Percentiles rank a stretch among this genome's conserved stretches.
phyloP scores from a whole-genome alignment of 1,139 yeast species.

The Geotrichum citri-aurantii region DNA sequence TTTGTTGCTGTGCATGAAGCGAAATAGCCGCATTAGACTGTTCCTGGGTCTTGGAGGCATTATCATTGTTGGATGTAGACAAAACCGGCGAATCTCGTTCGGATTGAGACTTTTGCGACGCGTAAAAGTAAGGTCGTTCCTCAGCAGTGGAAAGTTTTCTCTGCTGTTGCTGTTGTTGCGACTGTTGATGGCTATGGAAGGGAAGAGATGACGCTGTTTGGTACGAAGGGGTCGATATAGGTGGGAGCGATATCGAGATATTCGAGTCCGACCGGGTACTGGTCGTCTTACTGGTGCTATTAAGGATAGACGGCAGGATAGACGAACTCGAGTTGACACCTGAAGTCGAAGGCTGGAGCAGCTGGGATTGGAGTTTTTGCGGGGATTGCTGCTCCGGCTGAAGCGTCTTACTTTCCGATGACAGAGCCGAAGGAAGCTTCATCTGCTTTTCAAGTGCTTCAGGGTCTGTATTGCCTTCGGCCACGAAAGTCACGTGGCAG shows the following conservation, averaged over 20 bases:
- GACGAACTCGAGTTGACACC: background rate
- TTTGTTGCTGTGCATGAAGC: background rate
- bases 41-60: background rate
- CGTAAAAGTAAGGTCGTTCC: background rate
- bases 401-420: background rate
- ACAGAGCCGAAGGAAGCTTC: background rate
- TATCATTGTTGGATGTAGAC: background rate
- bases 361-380: background rate
- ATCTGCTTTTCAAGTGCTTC: background rate
- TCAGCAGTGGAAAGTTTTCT: background rate
- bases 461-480: background rate
- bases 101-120: background rate
- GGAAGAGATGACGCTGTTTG: background rate
- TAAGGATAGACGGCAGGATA: background rate
- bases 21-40: background rate
- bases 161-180: too few species aligned
- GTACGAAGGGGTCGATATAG: background rate
- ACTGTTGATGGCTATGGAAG: too few species aligned
- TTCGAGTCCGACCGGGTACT: background rate
- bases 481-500: background rate
- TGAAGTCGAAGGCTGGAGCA: background rate
- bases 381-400: background rate
- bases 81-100: background rate
- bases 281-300: background rate
- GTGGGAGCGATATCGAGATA: background rate